Evolutionary conservation across 768 basidiomycete species (phyloP), one percentile per base, ranked within the genome.

Genomic region (Russula virescens): DNA sequence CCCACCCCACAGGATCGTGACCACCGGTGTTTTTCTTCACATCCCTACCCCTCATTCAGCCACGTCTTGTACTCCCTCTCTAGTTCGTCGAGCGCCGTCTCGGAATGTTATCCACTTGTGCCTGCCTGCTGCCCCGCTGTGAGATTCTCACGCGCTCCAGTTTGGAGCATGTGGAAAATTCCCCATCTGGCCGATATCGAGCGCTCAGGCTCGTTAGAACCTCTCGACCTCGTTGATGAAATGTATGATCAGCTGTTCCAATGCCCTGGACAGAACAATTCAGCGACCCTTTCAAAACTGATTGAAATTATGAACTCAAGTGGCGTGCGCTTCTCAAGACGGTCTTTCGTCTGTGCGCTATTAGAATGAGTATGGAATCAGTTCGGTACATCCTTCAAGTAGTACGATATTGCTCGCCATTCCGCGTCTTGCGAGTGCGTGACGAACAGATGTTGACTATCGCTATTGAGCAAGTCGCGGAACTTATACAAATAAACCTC

Each of bases 401-500:
- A 82, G 54, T 81, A 79, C 2, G 77, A 73, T 60, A 98, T 81
- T 19, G 76, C 77, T 61, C 80, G 75, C 51, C 92, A 78, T 73
- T 99, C 97, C 7, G 72, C 71, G 10, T 78, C 75, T 66, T 87
- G 87, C 5, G 94, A 95, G 72, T 88, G 95, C 70, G 90, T 88
- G 73, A 85, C 84, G 76, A 98, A 91, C 3, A 92, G 89, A 8
- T 87, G 83, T 9, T 84, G 81, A 5, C 75, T 68, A 67, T 83
- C 82, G 43, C 88, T 85, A 34, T 83, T 80, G 35, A 98, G 77
- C 11, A 96, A 79, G 70, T 94, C 94, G 23, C 91, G 86, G 38
- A 97, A 75, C 63, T 87, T 83, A 77, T 99, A 99, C n/a, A 98
- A 75, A 71, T 97, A 97, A 35, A 88, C 84, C 74, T 99, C 97